Evolutionary conservation across 2,329 filamentous ascomycete species (phyloP).

Genomic region (Aspergillus brasiliensis): DNA sequence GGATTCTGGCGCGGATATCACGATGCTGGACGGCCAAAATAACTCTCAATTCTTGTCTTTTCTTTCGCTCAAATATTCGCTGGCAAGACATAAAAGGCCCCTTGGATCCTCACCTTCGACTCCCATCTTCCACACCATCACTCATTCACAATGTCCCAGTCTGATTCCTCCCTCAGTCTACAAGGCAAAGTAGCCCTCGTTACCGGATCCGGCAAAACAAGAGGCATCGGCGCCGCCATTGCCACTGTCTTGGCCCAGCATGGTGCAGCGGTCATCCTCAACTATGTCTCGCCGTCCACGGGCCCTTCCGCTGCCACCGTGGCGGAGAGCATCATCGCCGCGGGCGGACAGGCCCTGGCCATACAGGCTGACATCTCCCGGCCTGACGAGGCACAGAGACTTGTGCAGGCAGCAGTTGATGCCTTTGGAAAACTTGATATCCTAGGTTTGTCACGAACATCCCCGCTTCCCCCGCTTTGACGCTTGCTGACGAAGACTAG

Average conservation of each 20-base stretch:
- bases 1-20: not conserved
- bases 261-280: constrained; percentile 67
- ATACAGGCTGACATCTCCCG: constrained; percentile 17
- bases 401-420: not conserved
- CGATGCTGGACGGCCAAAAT: not conserved
- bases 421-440: not conserved
- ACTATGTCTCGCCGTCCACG: constrained; percentile 51
- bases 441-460: not conserved
- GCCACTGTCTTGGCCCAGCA: constrained; percentile 66
- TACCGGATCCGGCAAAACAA: constrained; percentile 45
- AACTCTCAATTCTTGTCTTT: not conserved
- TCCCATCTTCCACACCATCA: not conserved
- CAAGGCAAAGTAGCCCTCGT: constrained; percentile 36
- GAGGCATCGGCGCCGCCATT: constrained; percentile 68
- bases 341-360: constrained; percentile 13
- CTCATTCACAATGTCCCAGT: not conserved
- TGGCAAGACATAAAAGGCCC: not conserved
- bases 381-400: constrained; percentile 5
- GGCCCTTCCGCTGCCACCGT: constrained; percentile 9
- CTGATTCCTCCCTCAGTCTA: constrained; percentile 1
- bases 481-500: not conserved
- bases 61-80: no score
- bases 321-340: constrained; percentile 5
- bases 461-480: not conserved
- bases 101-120: not conserved